A percentile compares a stretch with the other conserved stretches of the same genome.
Conservation (phyloP, 1,284 basidiomycete genomes). For the Schizophyllum amplum region DNA sequence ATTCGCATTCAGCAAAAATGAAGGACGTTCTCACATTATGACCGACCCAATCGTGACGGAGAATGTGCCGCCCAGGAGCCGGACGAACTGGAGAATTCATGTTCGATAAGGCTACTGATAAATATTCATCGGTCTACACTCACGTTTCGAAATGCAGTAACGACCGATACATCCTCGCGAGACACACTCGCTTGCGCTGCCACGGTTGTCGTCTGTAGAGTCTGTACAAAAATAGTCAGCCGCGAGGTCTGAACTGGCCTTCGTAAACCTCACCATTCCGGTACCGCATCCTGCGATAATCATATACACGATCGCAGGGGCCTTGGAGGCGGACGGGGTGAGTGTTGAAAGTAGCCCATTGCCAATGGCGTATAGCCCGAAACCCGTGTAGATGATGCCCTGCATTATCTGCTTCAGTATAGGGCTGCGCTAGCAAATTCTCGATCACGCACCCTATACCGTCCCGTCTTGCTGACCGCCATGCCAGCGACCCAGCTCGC, state of each 20-base stretch:
- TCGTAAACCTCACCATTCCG: slow-evolving; percentile 43
- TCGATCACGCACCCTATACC: slow-evolving; percentile 42
- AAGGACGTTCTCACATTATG: slow-evolving; percentile 32
- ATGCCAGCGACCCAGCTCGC: slow-evolving; percentile 53
- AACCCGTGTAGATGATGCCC: slow-evolving; percentile 59
- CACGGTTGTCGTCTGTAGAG: slow-evolving; percentile 55
- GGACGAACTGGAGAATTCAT: slow-evolving; percentile 36
- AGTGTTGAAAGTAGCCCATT: slow-evolving; percentile 64
- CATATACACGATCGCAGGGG: slow-evolving; percentile 58
- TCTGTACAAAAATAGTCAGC: slow-evolving; percentile 25
- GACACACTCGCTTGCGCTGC: slow-evolving; percentile 65
- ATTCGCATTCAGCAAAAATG: not conserved
- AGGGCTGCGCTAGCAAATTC: too few relatives aligned
- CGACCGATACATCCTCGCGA: slow-evolving; percentile 61
- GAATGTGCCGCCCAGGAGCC: slow-evolving; percentile 56
- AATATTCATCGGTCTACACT: slow-evolving; percentile 17
- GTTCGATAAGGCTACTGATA: not conserved
- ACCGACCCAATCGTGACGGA: slow-evolving; percentile 54
- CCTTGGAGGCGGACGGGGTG: slow-evolving; percentile 37
- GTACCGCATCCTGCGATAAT: slow-evolving; percentile 61
- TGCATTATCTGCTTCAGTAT: slow-evolving; percentile 16
- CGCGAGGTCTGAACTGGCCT: not conserved
- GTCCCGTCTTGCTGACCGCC: slow-evolving; percentile 56
- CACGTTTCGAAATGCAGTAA: slow-evolving; percentile 62
- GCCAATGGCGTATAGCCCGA: slow-evolving; percentile 61